These are phyloP conservation scores for Canna indica DNA, from an alignment of 176 grass and related monocot genomes.

Conservation along the genomic window DNA sequence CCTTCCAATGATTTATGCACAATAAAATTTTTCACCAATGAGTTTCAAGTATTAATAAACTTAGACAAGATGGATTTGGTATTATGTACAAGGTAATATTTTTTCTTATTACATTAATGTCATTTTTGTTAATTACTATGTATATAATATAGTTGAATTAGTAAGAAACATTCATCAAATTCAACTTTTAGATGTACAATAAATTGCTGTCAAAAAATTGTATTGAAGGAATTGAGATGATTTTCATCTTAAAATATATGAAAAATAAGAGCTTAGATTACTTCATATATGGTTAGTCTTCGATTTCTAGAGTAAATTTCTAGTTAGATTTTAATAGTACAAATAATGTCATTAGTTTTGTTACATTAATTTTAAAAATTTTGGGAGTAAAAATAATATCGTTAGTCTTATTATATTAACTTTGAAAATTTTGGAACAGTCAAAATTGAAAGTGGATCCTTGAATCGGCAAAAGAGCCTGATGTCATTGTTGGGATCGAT, in stretches of 20 bases:
- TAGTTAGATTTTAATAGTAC: no score
- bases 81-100: constrained; percentile 40
- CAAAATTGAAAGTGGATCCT: neutral
- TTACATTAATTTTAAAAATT: no score
- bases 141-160: neutral
- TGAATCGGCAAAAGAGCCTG: constrained; percentile 44
- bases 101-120: neutral
- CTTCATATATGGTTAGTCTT: constrained; percentile 44
- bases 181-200: constrained; percentile 30
- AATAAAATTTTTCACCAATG: constrained; percentile 28
- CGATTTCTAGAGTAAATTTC: no score
- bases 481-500: constrained; percentile 42
- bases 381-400: no score
- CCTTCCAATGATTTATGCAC: constrained; percentile 24
- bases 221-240: constrained; percentile 32
- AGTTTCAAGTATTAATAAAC: constrained; percentile 23
- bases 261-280: constrained; percentile 55
- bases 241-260: constrained; percentile 51
- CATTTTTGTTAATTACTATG: no score
- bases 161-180: constrained; percentile 9
- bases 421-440: constrained; percentile 22
- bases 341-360: no score
- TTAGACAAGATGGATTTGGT: constrained; percentile 49
- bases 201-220: constrained; percentile 55
- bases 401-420: no score